Conservation (phyloP, 2,329 filamentous ascomycete genomes). For the Pseudocercospora macadamiae region DNA sequence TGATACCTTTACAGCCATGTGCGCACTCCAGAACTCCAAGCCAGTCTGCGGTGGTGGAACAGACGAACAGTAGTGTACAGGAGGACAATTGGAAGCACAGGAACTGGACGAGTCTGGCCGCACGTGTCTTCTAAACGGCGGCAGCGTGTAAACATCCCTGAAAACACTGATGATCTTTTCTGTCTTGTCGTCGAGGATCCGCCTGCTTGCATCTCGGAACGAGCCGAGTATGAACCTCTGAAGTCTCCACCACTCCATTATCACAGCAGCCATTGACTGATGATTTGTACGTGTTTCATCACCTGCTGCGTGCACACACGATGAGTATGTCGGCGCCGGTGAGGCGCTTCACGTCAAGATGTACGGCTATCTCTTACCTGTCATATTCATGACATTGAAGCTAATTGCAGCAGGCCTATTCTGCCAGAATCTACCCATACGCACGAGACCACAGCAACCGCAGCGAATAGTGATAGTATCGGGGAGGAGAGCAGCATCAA, state of each 20-base stretch:
- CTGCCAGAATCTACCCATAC: conserved; percentile 17
- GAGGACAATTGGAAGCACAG: not conserved
- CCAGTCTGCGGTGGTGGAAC: not conserved
- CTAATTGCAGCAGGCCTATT: conserved; percentile 13
- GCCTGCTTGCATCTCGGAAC: not conserved
- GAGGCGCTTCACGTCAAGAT: conserved; percentile 62
- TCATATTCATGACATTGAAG: not conserved
- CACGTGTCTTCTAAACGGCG: not conserved
- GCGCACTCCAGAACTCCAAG: not conserved
- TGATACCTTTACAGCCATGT: conserved; percentile 1
- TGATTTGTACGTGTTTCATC: not conserved
- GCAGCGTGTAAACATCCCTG: not conserved
- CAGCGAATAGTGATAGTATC: conserved; percentile 5
- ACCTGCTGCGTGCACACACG: not conserved
- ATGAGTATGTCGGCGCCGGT: conserved; percentile 71
- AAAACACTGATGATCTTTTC: not conserved
- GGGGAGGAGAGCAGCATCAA: conserved; percentile 14
- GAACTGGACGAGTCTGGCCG: not conserved
- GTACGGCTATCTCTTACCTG: conserved; percentile 48
- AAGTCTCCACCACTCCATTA: conserved; percentile 1
- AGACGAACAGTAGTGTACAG: not conserved
- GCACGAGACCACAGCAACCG: conserved; percentile 12
- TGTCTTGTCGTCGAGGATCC: not conserved
- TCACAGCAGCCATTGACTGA: conserved; percentile 1
- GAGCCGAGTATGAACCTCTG: not conserved